Percentiles rank a stretch among this genome's conserved stretches.
These are phyloP conservation scores for Agarophyton chilense DNA, from an alignment of 23 red algal species.

Conservation along the genomic window DNA sequence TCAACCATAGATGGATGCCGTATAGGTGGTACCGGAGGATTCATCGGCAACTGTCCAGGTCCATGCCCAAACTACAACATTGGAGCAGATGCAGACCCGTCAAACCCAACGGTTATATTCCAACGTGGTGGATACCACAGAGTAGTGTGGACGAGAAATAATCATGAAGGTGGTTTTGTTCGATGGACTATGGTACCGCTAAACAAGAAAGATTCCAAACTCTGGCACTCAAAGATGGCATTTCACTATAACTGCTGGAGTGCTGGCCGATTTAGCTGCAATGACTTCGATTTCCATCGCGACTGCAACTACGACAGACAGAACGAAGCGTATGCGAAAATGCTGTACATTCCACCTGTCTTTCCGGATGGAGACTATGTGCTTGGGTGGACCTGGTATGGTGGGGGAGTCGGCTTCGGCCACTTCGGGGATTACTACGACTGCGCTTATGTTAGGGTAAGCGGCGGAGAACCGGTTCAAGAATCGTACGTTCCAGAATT, in stretches of 20 bases:
- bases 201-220: constrained; percentile 6
- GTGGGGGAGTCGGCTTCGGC: constrained; percentile 37
- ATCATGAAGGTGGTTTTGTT: constrained; percentile 71
- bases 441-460: constrained; percentile 56
- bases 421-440: constrained; percentile 65
- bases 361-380: constrained; percentile 76
- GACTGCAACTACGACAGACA: constrained; percentile 22
- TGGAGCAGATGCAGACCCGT: constrained; percentile 43
- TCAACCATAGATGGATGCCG: constrained; percentile 56
- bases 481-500: constrained; percentile 22
- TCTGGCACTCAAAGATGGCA: constrained; percentile 38
- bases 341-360: constrained; percentile 48
- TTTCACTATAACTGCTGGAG: constrained; percentile 64
- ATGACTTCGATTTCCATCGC: neutral
- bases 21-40: constrained; percentile 44
- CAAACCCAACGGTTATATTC: constrained; percentile 32
- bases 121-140: constrained; percentile 41
- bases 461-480: constrained; percentile 31
- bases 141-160: constrained; percentile 60
- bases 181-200: constrained; percentile 53
- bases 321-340: constrained; percentile 36
- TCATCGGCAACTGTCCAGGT: constrained; percentile 56
- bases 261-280: constrained; percentile 23
- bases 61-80: constrained; percentile 63
- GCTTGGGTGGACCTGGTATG: constrained; percentile 70